phyloP scores from a whole-genome alignment of 306 rosid genomes.

The Quercus mongolica region DNA sequence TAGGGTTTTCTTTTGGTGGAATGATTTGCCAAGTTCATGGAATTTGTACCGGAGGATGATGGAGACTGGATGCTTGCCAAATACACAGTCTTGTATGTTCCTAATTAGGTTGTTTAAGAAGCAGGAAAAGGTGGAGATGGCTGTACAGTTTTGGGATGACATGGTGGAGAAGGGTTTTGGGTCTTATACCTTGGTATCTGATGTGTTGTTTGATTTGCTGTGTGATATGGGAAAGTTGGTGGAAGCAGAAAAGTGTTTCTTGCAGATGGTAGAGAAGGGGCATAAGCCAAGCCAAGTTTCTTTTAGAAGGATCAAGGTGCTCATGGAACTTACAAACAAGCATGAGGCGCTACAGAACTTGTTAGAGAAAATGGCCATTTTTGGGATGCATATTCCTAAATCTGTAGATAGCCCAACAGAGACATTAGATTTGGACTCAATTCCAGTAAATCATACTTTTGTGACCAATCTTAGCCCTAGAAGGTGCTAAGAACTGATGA shows the following conservation, averaged over 20 bases:
- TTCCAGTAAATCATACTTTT: neutral
- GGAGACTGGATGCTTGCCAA: constrained; percentile 59
- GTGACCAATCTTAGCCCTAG: constrained; percentile 13
- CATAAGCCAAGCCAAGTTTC: constrained; percentile 78
- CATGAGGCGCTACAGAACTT: constrained; percentile 56
- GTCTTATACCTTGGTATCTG: constrained; percentile 71
- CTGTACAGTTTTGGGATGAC: constrained; percentile 76
- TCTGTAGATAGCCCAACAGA: constrained; percentile 7
- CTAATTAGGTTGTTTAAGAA: constrained; percentile 65
- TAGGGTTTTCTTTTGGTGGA: constrained; percentile 72
- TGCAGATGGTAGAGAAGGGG: constrained; percentile 90
- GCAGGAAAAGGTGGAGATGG: constrained; percentile 83
- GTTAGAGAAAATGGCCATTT: constrained; percentile 64
- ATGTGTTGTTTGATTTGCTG: constrained; percentile 80
- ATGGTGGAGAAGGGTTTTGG: constrained; percentile 91
- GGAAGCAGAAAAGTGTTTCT: constrained; percentile 83
- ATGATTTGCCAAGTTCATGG: constrained; percentile 71
- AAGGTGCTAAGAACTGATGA: neutral
- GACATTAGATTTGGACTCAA: constrained; percentile 10
- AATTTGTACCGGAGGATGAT: constrained; percentile 72
- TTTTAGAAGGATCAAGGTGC: constrained; percentile 78
- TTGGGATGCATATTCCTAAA: constrained; percentile 32
- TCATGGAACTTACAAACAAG: constrained; percentile 80
- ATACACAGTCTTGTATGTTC: constrained; percentile 93
- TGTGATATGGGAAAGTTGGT: constrained; percentile 75